Evolutionary conservation across 1,284 basidiomycete species (phyloP), one percentile per base, ranked within the genome.

Genomic region (Tilletia horrida): DNA sequence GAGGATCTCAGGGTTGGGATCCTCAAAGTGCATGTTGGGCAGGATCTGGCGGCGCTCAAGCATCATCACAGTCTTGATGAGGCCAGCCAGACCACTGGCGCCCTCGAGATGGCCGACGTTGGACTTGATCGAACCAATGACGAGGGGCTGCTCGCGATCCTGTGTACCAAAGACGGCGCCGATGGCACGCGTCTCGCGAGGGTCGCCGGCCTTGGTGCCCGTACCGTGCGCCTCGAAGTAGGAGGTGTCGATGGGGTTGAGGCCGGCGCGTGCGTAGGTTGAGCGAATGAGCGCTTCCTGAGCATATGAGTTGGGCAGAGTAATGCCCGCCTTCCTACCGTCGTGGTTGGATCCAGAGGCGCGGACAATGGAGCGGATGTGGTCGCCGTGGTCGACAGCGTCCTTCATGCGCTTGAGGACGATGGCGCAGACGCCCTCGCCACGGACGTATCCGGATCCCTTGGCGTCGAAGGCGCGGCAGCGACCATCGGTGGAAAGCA

Each of bases 161-260:
- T 29, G 18, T 27, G n/a, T 48, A 23, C 47, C 47, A 48, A 48
- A 9, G 47, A 48, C 47, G 8, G 9, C 18, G 18, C 47, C 9
- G 18, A 78, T 73, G 25, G 73, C 75, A 50, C 67, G 65, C 14
- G 72, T 66, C 63, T 75, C 73, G 31, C 70, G 68, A 18, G 69
- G 66, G 31, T 75, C 73, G 18, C 73, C 73, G 16, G 72, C 71
- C 64, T 72, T 68, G 31, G 73, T 75, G 14, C 74, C 74, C 2
- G 74, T 75, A 25, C 74, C 74, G 40, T 75, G 74, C 64, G 69
- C 69, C 52, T 75, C 73, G 50, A 71, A 65, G 59, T 73, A 73
- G 59, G 59, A 63, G 27, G 62, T 66, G n/a, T 75, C 64, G 25
- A 50, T 25, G 11, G 72, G 72, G n/a, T 67, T 16, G 7, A 69